Evolutionary conservation across 441 rosid genomes (phyloP).

Genomic region (Erodium texanum): DNA sequence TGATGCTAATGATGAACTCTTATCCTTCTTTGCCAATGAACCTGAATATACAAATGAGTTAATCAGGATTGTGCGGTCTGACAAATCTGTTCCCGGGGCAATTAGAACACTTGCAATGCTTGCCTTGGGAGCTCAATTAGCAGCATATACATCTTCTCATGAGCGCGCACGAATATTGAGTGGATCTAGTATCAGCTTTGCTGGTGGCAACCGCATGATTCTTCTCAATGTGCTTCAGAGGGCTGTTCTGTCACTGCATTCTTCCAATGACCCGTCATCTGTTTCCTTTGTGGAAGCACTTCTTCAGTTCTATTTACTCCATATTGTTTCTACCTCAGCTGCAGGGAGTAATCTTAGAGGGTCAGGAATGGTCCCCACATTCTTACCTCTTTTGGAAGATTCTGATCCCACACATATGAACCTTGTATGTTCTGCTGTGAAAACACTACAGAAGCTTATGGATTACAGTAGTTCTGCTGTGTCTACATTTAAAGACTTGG

Average conservation of each 20-base stretch:
- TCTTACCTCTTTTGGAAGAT: conserved; percentile 90
- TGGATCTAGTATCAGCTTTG: conserved; percentile 89
- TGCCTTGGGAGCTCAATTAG: conserved; percentile 92
- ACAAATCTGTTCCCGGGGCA: conserved; percentile 75
- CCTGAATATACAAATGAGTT: conserved; percentile 97
- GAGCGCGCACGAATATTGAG: conserved; percentile 89
- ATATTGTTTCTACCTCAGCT: conserved; percentile 88
- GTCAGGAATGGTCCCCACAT: conserved; percentile 93
- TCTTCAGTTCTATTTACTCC: conserved; percentile 93
- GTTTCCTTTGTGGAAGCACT: conserved; percentile 95
- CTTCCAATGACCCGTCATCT: conserved; percentile 73
- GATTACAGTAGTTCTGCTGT: conserved; percentile 96
- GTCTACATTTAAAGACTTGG: conserved; percentile 72
- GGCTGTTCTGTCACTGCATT: conserved; percentile 75
- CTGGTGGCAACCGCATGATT: conserved; percentile 84
- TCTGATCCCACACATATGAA: conserved; percentile 72
- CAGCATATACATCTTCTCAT: conserved; percentile 92
- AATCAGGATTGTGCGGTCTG: conserved; percentile 86
- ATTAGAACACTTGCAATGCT: conserved; percentile 92
- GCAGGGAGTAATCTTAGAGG: conserved; percentile 28
- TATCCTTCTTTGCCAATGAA: conserved; percentile 92
- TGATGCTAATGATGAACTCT: conserved; percentile 88
- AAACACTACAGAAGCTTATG: conserved; percentile 92
- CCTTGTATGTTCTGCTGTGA: conserved; percentile 91
- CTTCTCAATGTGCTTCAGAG: conserved; percentile 96